A percentile compares a stretch with the other conserved stretches of the same genome.
Evolutionary conservation across 2,329 filamentous ascomycete genomes (phyloP).

Genomic region (Cyphellophora attinorum): DNA sequence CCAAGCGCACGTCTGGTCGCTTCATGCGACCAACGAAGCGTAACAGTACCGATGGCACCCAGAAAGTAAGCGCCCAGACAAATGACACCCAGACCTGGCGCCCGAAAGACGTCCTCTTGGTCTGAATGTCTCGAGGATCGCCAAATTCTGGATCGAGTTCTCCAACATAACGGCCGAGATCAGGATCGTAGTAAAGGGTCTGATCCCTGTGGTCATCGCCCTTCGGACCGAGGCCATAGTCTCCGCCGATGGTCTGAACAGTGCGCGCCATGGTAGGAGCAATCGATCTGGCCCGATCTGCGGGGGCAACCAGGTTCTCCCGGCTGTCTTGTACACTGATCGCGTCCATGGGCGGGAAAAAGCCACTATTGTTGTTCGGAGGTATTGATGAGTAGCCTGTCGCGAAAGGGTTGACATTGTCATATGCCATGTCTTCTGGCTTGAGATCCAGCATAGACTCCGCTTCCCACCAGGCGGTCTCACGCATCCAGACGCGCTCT

Average conservation of each 20-base stretch:
- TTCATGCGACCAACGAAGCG: slow-evolving; percentile 88
- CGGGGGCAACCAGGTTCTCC: slow-evolving; percentile 59
- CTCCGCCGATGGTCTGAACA: slow-evolving; percentile 52
- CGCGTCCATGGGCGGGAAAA: slow-evolving; percentile 58
- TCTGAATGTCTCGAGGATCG: slow-evolving; percentile 65
- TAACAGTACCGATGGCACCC: slow-evolving; percentile 81
- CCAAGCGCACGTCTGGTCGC: slow-evolving; percentile 89
- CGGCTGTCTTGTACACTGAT: slow-evolving; percentile 57
- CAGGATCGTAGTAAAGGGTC: slow-evolving; percentile 59
- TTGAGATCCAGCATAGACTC: slow-evolving; percentile 92
- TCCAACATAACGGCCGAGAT: slow-evolving; percentile 55
- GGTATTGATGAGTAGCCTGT: slow-evolving; percentile 58
- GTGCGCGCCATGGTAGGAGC: slow-evolving; percentile 55
- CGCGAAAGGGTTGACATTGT: slow-evolving; percentile 43
- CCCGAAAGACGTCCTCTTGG: slow-evolving; percentile 51
- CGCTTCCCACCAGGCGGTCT: slow-evolving; percentile 93
- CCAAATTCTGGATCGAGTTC: slow-evolving; percentile 69
- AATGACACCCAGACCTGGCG: slow-evolving; percentile 71
- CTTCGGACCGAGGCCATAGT: slow-evolving; percentile 82
- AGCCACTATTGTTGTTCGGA: slow-evolving; percentile 47
- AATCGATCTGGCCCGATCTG: slow-evolving; percentile 40
- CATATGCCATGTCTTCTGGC: slow-evolving; percentile 40
- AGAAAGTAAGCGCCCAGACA: slow-evolving; percentile 84
- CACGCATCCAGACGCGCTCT: slow-evolving; percentile 92
- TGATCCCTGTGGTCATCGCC: slow-evolving; percentile 69